phyloP scores from a whole-genome alignment of 2,329 filamentous ascomycete species.

The Fusarium metavorans region DNA sequence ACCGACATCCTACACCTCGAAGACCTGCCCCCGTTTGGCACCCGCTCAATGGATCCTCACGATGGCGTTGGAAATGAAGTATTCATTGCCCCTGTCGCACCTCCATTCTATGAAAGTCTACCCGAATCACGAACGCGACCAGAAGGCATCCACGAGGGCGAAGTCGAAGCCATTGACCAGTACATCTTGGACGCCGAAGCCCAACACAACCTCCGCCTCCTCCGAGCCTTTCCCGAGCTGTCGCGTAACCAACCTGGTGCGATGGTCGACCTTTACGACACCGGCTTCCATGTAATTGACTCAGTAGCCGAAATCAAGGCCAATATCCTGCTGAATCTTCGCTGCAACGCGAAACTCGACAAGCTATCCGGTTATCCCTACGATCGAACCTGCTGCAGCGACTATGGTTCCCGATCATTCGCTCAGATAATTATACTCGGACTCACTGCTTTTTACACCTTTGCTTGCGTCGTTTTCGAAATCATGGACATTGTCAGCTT shows the following conservation, averaged over 20 bases:
- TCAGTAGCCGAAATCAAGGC: constrained; percentile 49
- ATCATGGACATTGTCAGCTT: constrained; percentile 25
- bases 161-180: constrained; percentile 41
- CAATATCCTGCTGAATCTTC: constrained; percentile 62
- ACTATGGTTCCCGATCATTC: constrained; percentile 51
- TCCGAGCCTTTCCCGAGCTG: constrained; percentile 36
- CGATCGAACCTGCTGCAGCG: constrained; percentile 65
- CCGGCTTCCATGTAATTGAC: constrained; percentile 49
- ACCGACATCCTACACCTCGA: constrained; percentile 35
- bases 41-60: constrained; percentile 34
- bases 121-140: constrained; percentile 27
- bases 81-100: constrained; percentile 45
- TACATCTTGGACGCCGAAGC: constrained; percentile 22
- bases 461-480: constrained; percentile 36
- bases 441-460: constrained; percentile 29
- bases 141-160: constrained; percentile 37
- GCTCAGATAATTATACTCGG: constrained; percentile 41
- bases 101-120: constrained; percentile 38
- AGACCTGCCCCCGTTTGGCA: constrained; percentile 36
- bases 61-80: constrained; percentile 47
- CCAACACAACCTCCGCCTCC: constrained; percentile 33
- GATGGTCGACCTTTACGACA: constrained; percentile 37
- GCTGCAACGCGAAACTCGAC: constrained; percentile 60
- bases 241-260: constrained; percentile 33
- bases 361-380: constrained; percentile 54